Conservation (phyloP, 176 grass and related monocot genomes). For the Puccinellia tenuiflora region DNA sequence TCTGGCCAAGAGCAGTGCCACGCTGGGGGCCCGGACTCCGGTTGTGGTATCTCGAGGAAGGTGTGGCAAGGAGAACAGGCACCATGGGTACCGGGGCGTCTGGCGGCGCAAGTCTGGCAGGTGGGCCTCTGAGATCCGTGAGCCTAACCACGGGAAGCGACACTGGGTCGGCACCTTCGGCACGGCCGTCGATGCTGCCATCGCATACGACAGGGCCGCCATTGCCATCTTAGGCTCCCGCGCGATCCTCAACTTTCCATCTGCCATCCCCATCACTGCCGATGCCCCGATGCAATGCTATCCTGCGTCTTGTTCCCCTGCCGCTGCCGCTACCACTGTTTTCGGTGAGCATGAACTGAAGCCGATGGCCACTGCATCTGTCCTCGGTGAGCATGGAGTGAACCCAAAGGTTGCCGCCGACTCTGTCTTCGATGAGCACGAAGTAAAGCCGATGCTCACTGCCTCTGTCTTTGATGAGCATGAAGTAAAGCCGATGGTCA, state of each 20-base stretch:
- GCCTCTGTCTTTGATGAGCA: background rate
- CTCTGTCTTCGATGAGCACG: background rate
- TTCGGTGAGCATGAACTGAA: constrained; percentile 21
- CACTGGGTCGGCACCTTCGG: constrained; percentile 66
- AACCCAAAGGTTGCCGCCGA: background rate
- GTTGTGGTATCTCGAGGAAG: constrained; percentile 14
- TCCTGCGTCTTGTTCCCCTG: background rate
- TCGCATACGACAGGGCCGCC: constrained; percentile 56
- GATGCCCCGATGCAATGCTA: background rate
- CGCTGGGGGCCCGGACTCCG: background rate
- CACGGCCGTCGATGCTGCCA: constrained; percentile 45
- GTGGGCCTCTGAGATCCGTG: constrained; percentile 65
- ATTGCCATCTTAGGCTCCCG: constrained; percentile 30
- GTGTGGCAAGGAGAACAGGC: constrained; percentile 33
- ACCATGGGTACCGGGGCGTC: constrained; percentile 47
- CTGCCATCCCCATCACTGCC: background rate
- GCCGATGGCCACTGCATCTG: no score
- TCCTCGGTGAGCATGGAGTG: constrained; percentile 9
- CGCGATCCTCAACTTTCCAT: constrained; percentile 41
- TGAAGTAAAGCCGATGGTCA: background rate
- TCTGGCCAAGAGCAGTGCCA: background rate
- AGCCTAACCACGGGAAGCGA: constrained; percentile 39
- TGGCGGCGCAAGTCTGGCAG: constrained; percentile 68
- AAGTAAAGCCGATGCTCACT: background rate
- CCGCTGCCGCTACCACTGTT: background rate